Evolutionary conservation across 306 rosid species (phyloP), one percentile per base, ranked within the genome.

Genomic region (Geum urbanum): DNA sequence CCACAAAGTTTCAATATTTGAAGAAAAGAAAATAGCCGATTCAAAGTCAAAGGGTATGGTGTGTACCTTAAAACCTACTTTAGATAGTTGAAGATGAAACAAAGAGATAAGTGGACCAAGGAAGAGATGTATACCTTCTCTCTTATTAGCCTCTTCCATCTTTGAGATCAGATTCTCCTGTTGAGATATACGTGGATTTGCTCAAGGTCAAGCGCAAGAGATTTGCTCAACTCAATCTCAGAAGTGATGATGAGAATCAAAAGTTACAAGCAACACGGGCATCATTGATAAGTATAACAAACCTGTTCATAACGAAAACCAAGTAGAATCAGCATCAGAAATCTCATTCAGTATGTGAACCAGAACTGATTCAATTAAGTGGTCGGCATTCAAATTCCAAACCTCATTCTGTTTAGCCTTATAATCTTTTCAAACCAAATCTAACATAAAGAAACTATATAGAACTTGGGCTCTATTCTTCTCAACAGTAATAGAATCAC

Each of bases 221-320:
- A 91, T 72, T 86, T 91, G 58, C 77, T 88, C 91, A 94, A 87
- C 79, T 90, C 91, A 59, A 90, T 86, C 81, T 87, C 88, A 15
- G 90, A 86, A 46, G 90, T 81, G 76, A 87, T 84, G 68, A 86
- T 86, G 55, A 90, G 86, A 76, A 90, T 63, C 76, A 88, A 70
- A 68, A 90, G 69, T 77, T 59, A 83, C 90, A 74, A 90, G 88
- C 63, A 86, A 55, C 88, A 90, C 82, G 24, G 95, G 76, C 88
- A 86, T 88, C 71, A 43, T 77, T 67, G 77, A 71, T 71, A 70
- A 70, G 51, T 50, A 69, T 66, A 72, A 62, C 65, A 81, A 77
- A 79, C 88, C 91, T 84, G 85, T 54, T 54, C 66, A 72, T 61
- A 2, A 74, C 63, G 55, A 55, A 84, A 67, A 14, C 4, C 9